Conservation (phyloP, 2,329 filamentous ascomycete genomes). For the Trichoderma sp. region DNA sequence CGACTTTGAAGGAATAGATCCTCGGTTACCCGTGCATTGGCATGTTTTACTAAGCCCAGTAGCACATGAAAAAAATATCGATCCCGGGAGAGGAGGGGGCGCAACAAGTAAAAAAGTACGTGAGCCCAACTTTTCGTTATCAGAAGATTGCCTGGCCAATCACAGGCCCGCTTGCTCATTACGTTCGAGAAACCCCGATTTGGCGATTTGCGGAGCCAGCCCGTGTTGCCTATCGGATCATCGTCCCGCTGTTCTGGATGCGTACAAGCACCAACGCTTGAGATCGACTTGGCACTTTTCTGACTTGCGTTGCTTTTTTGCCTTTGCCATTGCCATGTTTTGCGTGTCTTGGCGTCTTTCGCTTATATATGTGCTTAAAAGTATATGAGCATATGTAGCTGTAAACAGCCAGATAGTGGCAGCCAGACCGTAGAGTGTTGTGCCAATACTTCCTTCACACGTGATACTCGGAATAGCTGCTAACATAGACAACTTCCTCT, state of each 20-base stretch:
- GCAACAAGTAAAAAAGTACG: background rate
- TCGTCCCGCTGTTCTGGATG: conserved; percentile 1
- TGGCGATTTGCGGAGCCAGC: conserved; percentile 21
- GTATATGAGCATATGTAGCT: background rate
- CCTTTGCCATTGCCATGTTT: background rate
- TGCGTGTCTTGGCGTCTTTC: background rate
- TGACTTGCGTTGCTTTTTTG: background rate
- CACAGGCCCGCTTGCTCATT: conserved; percentile 19
- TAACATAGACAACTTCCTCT: background rate
- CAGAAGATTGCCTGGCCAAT: conserved; percentile 7
- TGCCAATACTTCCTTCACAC: background rate
- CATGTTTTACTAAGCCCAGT: background rate
- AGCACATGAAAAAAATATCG: background rate
- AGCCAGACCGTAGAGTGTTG: background rate
- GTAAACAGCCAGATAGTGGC: background rate
- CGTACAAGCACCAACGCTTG: background rate
- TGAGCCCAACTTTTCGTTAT: conserved; percentile 17
- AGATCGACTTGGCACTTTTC: background rate
- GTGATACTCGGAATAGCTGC: background rate
- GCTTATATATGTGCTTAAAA: background rate
- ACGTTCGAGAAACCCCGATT: conserved; percentile 22
- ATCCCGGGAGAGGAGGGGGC: background rate
- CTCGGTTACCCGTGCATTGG: background rate
- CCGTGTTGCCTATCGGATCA: background rate
- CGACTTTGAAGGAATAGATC: background rate